Evolutionary conservation across 2,329 filamentous ascomycete genomes (phyloP).

Genomic region (Rugonectria rugulosa): DNA sequence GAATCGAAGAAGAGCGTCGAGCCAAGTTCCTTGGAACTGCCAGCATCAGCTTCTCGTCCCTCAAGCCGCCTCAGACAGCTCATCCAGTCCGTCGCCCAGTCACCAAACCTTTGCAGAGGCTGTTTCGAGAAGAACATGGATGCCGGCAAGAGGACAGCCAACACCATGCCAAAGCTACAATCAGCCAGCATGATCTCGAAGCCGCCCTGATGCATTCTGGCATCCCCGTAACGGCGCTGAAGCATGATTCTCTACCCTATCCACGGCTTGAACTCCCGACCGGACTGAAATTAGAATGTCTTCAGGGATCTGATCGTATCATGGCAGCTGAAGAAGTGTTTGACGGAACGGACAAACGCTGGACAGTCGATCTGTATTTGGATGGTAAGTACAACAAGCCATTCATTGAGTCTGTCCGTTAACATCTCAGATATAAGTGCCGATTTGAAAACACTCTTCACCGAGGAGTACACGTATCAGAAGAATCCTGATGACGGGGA

Average conservation of each 20-base stretch:
- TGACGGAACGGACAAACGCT: constrained; percentile 17
- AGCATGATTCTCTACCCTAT: background rate
- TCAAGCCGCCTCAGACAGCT: background rate
- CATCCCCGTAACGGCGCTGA: background rate
- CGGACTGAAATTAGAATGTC: background rate
- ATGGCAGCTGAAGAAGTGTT: background rate
- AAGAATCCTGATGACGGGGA: constrained; percentile 23
- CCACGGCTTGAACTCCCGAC: background rate
- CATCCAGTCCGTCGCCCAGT: background rate
- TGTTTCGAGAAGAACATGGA: background rate
- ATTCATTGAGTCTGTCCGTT: background rate
- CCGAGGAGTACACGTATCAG: constrained; percentile 25
- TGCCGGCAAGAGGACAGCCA: background rate
- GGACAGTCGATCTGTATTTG: constrained; percentile 42
- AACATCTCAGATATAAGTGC: constrained; percentile 20
- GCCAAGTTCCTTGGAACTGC: background rate
- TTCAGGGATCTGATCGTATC: background rate
- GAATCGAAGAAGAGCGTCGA: background rate
- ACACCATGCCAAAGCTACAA: background rate
- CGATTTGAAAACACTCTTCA: constrained; percentile 14
- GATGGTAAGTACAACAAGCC: constrained; percentile 25
- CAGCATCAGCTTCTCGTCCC: background rate
- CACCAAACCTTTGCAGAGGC: background rate
- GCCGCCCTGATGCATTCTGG: background rate
- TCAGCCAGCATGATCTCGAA: background rate